These are phyloP conservation scores for Cicer yamashitae DNA, from an alignment of 306 rosid species.

Conservation along the genomic window DNA sequence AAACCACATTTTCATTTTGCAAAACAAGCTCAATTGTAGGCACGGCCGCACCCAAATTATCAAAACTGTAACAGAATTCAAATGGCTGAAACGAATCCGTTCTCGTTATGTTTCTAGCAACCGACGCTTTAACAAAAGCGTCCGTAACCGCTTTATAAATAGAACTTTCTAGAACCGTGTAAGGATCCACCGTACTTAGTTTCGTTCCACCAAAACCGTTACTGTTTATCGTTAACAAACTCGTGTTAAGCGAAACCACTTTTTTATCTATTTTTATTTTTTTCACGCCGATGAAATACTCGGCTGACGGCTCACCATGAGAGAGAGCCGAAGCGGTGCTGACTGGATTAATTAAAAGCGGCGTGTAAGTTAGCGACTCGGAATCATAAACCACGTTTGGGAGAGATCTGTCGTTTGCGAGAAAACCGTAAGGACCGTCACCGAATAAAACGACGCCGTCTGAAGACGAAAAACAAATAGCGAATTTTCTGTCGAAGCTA, in stretches of 20 bases:
- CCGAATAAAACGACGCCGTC: constrained; percentile 62
- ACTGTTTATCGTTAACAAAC: constrained; percentile 48
- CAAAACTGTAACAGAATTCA: constrained; percentile 54
- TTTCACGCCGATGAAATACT: constrained; percentile 66
- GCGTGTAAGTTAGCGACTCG: constrained; percentile 48
- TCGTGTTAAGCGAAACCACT: constrained; percentile 47
- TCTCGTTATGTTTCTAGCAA: constrained; percentile 54
- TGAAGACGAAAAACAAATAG: constrained; percentile 55
- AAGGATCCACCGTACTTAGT: constrained; percentile 71
- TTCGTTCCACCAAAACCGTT: constrained; percentile 76
- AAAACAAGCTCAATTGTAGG: constrained; percentile 50
- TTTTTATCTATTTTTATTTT: constrained; percentile 51
- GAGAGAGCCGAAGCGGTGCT: constrained; percentile 61
- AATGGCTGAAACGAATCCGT: constrained; percentile 49
- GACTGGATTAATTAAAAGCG: constrained; percentile 57
- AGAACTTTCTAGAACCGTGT: constrained; percentile 62
- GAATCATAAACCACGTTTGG: constrained; percentile 38
- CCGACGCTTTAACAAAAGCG: constrained; percentile 48
- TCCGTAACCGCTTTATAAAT: constrained; percentile 60
- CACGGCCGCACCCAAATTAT: constrained; percentile 56
- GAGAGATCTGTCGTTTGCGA: constrained; percentile 24
- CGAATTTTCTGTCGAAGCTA: constrained; percentile 65
- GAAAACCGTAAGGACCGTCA: constrained; percentile 59
- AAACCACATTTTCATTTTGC: constrained; percentile 33
- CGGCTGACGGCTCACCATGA: constrained; percentile 55